Base-by-base conservation (phyloP, 1,139 yeast genomes). In the Hyphopichia wangnamkhiaoensis region DNA sequence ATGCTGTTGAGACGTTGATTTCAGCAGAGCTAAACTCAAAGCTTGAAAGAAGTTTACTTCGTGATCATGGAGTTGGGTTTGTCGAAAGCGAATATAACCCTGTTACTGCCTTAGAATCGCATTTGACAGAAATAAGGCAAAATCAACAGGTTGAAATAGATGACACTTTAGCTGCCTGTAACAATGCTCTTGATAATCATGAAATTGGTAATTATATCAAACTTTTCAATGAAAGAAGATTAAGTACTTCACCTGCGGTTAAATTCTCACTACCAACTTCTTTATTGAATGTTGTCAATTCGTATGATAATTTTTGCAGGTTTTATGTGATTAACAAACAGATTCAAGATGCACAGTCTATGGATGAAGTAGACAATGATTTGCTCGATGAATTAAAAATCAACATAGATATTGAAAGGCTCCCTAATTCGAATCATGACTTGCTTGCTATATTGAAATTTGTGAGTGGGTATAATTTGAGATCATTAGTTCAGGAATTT, bases 171-270 rank as follows among this genome's bases (percentile, higher is more conserved):
- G 23, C 18, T 13, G 19, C 29, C 3, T 23, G 26, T 14, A 30
- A 24, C 10, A 25, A 23, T 14, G 40, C 53, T n/a, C 53, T 67
- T 28, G 68, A 63, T 32, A 56, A 54, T 23, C 52, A 54, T 18
- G 75, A 70, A 31, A 65, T 70, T 2, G 50, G 54, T 25, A 79
- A 79, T 30, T 77, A 82, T 50, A 59, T 83, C n/a, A 64, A 68
- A 23, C 56, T 71, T 13, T 80, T 82, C 46, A 62, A 66, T 29
- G 68, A 67, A 16, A 64, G 84, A 40, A 65, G 75, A 15, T 60
- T 88, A 28, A 84, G 93, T 12, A 73, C 83, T 0, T 88, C 96
- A 0, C 96, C 96, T 0, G 77, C 85, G 12, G 87, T 87, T 1
- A 70, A 74, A 28, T 84, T 82, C 53, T 80, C 84, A 0, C 66